A percentile compares a stretch with the other conserved stretches of the same genome.
Conservation (phyloP, 2,329 filamentous ascomycete species). For the Alternaria postmessia region DNA sequence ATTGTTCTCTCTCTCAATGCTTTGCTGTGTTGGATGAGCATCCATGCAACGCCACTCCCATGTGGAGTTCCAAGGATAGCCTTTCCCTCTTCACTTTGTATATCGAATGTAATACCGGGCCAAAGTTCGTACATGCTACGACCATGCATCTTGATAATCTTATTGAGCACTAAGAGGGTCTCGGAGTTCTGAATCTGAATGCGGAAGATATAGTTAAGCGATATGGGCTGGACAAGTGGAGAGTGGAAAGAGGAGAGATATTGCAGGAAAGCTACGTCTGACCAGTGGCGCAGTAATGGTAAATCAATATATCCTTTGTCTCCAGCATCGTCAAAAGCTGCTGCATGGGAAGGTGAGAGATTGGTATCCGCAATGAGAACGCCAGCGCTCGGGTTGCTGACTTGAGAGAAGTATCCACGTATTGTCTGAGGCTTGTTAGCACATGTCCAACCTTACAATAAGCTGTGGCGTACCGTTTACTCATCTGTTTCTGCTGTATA, state of each 20-base stretch:
- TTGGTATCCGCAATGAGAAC: neutral
- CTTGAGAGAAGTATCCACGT: neutral
- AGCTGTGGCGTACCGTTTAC: neutral
- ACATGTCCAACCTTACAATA: neutral
- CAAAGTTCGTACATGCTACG: neutral
- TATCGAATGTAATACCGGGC: conserved; percentile 7
- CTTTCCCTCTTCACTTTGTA: conserved; percentile 18
- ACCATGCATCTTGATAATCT: neutral
- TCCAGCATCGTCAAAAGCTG: neutral
- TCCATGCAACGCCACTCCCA: conserved; percentile 6
- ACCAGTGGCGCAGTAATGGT: conserved; percentile 19
- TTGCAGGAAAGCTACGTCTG: conserved; percentile 23
- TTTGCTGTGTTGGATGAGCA: conserved; percentile 14
- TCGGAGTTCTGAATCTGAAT: conserved; percentile 6
- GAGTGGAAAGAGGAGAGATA: neutral
- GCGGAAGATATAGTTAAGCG: conserved; percentile 12
- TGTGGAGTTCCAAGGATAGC: conserved; percentile 22
- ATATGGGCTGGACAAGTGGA: neutral
- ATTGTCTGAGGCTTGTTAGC: neutral
- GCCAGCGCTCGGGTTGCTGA: neutral
- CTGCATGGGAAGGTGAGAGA: neutral
- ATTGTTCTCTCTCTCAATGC: conserved; percentile 3
- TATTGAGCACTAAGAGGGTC: neutral
- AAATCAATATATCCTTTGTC: neutral
- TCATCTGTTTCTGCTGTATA: neutral